Conservation (phyloP, 768 basidiomycete species). For the Mycena albidolilacea region DNA sequence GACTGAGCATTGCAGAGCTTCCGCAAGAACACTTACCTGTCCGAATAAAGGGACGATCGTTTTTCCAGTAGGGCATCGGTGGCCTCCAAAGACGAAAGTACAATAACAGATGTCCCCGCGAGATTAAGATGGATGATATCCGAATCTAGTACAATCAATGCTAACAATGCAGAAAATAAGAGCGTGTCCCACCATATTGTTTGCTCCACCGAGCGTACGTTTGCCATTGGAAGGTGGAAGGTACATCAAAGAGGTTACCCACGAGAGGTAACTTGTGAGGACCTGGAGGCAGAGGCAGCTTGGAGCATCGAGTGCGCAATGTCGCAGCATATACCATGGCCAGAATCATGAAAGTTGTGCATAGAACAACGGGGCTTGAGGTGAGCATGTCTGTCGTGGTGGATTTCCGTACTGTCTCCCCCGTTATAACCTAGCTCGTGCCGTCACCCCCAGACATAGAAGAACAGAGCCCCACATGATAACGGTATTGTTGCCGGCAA, state of each 20-base stretch:
- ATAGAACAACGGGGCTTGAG: too few species aligned
- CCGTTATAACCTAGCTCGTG: too few species aligned
- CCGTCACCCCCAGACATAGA: too few species aligned
- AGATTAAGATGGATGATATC: constrained; percentile 47
- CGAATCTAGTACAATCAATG: constrained; percentile 10
- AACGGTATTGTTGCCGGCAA: too few species aligned
- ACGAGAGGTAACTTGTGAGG: constrained; percentile 60
- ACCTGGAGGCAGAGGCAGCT: constrained; percentile 51
- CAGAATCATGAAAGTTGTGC: too few species aligned
- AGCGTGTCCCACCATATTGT: constrained; percentile 45
- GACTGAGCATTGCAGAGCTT: not conserved
- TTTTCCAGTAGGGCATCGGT: constrained; percentile 56
- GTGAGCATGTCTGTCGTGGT: too few species aligned
- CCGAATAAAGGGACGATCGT: constrained; percentile 40
- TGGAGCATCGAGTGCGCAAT: not conserved
- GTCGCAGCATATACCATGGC: too few species aligned
- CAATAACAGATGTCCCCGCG: constrained; percentile 47
- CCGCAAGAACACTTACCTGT: not conserved
- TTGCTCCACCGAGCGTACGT: constrained; percentile 55
- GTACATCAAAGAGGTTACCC: constrained; percentile 62
- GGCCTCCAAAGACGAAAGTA: constrained; percentile 46
- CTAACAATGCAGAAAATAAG: not conserved
- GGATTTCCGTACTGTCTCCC: too few species aligned
- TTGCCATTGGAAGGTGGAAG: constrained; percentile 56
- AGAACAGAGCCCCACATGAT: too few species aligned